Evolutionary conservation across 2,329 filamentous ascomycete species (phyloP).

Genomic region (Fusarium torreyae): DNA sequence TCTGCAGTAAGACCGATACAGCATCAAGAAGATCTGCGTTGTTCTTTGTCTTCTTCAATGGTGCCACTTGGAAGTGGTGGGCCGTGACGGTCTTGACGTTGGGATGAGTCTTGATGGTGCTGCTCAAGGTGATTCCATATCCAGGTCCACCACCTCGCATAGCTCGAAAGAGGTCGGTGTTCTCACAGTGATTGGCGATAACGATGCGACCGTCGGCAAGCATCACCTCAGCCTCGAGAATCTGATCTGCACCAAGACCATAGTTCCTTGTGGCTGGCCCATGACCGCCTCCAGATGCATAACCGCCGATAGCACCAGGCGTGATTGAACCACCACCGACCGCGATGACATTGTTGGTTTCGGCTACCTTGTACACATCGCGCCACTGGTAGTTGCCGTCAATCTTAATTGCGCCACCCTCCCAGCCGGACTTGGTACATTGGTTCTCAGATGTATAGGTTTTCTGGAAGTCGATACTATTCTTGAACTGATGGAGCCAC

Average conservation of each 20-base stretch:
- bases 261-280: slow-evolving; percentile 38
- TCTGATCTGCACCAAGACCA: slow-evolving; percentile 34
- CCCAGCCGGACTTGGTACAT: slow-evolving; percentile 22
- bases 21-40: slow-evolving; percentile 26
- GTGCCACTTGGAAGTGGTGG: slow-evolving; percentile 20
- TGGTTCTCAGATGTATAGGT: not conserved
- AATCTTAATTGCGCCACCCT: slow-evolving; percentile 26
- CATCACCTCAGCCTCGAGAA: slow-evolving; percentile 37
- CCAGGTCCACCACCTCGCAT: slow-evolving; percentile 36
- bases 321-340: slow-evolving; percentile 36
- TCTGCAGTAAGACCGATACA: slow-evolving; percentile 6
- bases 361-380: slow-evolving; percentile 33
- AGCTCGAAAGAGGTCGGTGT: slow-evolving; percentile 31
- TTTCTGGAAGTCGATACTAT: slow-evolving; percentile 15
- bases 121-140: slow-evolving; percentile 30
- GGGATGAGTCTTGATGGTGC: slow-evolving; percentile 33
- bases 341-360: slow-evolving; percentile 30
- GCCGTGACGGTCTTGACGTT: slow-evolving; percentile 26
- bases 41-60: slow-evolving; percentile 26
- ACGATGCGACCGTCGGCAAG: slow-evolving; percentile 22
- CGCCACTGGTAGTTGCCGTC: slow-evolving; percentile 37
- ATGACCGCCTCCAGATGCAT: slow-evolving; percentile 34
- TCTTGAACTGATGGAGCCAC: slow-evolving; percentile 38
- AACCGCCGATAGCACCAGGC: slow-evolving; percentile 35
- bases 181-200: slow-evolving; percentile 30